These are phyloP conservation scores for Linum usitatissimum DNA, from an alignment of 345 rosid species.

Conservation along the genomic window DNA sequence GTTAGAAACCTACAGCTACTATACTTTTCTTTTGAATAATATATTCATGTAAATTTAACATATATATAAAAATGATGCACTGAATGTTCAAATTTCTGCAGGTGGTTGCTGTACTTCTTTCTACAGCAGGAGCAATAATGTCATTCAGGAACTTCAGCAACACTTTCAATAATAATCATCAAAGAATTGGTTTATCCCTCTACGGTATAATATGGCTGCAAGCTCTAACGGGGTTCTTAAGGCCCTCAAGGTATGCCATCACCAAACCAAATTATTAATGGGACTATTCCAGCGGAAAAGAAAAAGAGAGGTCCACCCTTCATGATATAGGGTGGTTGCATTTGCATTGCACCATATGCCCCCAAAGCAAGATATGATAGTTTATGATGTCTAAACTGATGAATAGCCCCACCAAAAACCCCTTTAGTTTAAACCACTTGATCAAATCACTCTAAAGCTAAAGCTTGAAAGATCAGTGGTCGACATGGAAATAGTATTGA, in stretches of 20 bases:
- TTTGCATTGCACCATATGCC: neutral
- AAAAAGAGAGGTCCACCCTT: neutral
- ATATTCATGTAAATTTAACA: neutral
- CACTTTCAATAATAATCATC: conserved; percentile 67
- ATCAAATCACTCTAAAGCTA: too few relatives aligned
- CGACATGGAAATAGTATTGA: neutral
- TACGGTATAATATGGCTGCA: conserved; percentile 77
- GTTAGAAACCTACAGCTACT: neutral
- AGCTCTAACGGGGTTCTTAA: conserved; percentile 42
- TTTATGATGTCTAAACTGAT: neutral
- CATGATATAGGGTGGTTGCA: neutral
- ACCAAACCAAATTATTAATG: neutral
- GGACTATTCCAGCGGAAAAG: neutral
- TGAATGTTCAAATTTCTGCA: conserved; percentile 14
- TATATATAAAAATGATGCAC: neutral
- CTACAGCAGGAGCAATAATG: conserved; percentile 63
- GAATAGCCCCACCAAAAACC: neutral
- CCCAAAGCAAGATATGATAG: neutral
- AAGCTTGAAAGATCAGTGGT: neutral
- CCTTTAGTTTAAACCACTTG: neutral
- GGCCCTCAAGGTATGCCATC: conserved; percentile 49
- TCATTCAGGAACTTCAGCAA: conserved; percentile 69
- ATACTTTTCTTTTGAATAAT: too few relatives aligned
- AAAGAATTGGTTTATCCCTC: conserved; percentile 56
- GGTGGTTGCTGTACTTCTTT: conserved; percentile 49